A percentile compares a stretch with the other conserved stretches of the same genome.
Evolutionary conservation across 495 filamentous ascomycete species (phyloP).

Genomic region (Thermothielavioides terrestris): DNA sequence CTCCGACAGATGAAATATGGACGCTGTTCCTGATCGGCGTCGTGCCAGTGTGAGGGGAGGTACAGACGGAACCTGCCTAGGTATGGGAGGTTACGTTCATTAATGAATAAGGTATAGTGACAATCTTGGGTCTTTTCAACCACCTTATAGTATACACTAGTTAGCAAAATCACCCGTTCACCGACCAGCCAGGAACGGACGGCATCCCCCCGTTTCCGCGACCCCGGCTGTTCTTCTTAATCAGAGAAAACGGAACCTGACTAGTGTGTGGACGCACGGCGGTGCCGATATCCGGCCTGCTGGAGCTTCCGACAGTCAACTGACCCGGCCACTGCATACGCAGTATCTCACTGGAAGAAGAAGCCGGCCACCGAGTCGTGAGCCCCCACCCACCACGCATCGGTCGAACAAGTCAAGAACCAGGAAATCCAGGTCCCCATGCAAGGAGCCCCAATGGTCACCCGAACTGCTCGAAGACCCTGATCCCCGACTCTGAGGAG

Average conservation of each 20-base stretch:
- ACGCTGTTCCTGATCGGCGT: neutral
- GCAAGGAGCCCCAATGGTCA: neutral
- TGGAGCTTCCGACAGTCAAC: neutral
- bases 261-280: neutral
- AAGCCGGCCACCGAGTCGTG: neutral
- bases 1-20: conserved; percentile 4
- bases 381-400: neutral
- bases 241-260: too few species aligned
- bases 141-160: too few species aligned
- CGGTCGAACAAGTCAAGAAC: too few species aligned
- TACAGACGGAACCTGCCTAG: too few species aligned
- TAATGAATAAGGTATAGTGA: too few species aligned
- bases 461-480: neutral
- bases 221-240: too few species aligned
- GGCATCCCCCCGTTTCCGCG: too few species aligned
- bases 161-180: too few species aligned
- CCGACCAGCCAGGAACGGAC: too few species aligned
- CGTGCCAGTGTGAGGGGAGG: too few species aligned
- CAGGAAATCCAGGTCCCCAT: neutral
- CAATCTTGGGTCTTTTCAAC: too few species aligned
- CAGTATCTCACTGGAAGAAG: neutral
- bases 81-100: too few species aligned
- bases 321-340: neutral
- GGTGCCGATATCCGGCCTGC: conserved; percentile 15
- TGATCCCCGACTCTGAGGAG: neutral